Conservation (phyloP, 108 stramenopile species). For the Cylindrotheca closterium region DNA sequence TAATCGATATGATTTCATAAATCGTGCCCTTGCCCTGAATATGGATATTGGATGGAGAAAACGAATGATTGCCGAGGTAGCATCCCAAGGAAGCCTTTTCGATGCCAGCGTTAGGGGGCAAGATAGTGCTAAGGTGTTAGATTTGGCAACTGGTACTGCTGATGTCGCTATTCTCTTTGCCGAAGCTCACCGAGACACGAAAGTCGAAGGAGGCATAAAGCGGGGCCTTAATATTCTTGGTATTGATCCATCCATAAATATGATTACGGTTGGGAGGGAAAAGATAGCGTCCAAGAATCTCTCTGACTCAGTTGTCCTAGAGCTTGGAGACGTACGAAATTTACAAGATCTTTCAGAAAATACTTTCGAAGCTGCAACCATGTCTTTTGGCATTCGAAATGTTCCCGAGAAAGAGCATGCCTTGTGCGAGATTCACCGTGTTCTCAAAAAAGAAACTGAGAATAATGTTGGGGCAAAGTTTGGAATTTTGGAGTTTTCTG, state of each 20-base stretch:
- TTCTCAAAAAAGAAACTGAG: constrained; percentile 35
- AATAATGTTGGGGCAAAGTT: constrained; percentile 34
- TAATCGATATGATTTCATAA: constrained; percentile 69
- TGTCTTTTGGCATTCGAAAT: constrained; percentile 95
- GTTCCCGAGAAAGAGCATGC: constrained; percentile 66
- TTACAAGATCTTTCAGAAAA: constrained; percentile 22
- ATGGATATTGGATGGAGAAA: constrained; percentile 87
- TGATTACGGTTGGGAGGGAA: constrained; percentile 73
- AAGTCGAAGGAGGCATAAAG: neutral
- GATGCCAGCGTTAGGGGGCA: neutral
- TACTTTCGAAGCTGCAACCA: constrained; percentile 85
- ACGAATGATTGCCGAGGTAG: constrained; percentile 32
- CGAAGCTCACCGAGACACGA: constrained; percentile 34
- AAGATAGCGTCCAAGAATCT: constrained; percentile 59
- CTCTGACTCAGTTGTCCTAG: constrained; percentile 37
- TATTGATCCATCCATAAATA: constrained; percentile 86
- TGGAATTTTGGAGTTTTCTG: constrained; percentile 81
- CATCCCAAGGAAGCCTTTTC: constrained; percentile 5
- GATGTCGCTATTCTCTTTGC: constrained; percentile 90
- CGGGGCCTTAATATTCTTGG: constrained; percentile 40
- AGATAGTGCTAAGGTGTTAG: constrained; percentile 33
- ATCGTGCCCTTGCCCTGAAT: constrained; percentile 78
- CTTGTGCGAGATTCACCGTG: constrained; percentile 75
- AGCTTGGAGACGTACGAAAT: constrained; percentile 70
- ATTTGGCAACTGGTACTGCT: constrained; percentile 90